A percentile compares a stretch with the other conserved stretches of the same genome.
These are phyloP conservation scores for Xylaria curta DNA, from an alignment of 495 filamentous ascomycete species.

Conservation along the genomic window DNA sequence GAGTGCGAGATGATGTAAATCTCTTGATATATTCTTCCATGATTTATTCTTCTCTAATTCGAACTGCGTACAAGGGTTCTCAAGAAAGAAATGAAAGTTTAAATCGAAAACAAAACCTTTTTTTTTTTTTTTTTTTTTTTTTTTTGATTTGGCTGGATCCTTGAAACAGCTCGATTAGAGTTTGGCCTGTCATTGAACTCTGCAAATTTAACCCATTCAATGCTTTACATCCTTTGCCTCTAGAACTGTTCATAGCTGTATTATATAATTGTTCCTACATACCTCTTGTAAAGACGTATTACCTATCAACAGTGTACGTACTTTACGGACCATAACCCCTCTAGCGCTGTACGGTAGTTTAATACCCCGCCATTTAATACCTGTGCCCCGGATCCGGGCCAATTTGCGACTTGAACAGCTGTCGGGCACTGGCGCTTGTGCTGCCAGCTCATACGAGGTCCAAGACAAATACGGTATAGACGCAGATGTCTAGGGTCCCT, in stretches of 20 bases:
- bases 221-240: no score
- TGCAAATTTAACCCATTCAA: not conserved
- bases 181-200: not conserved
- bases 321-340: not conserved
- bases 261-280: no score
- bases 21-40: no score
- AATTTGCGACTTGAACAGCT: not conserved
- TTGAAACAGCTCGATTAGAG: not conserved
- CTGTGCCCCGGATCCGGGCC: conserved; percentile 7
- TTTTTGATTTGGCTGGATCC: not conserved
- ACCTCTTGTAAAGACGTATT: no score
- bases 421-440: not conserved
- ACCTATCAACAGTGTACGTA: no score
- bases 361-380: not conserved
- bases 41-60: no score
- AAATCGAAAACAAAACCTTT: no score
- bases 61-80: no score
- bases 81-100: no score
- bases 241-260: not conserved
- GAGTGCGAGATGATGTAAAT: no score
- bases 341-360: not conserved
- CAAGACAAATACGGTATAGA: not conserved
- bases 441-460: not conserved
- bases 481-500: not conserved
- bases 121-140: no score